phyloP scores from a whole-genome alignment of 2,329 filamentous ascomycete genomes.

The Ceratocystis smalleyi region DNA sequence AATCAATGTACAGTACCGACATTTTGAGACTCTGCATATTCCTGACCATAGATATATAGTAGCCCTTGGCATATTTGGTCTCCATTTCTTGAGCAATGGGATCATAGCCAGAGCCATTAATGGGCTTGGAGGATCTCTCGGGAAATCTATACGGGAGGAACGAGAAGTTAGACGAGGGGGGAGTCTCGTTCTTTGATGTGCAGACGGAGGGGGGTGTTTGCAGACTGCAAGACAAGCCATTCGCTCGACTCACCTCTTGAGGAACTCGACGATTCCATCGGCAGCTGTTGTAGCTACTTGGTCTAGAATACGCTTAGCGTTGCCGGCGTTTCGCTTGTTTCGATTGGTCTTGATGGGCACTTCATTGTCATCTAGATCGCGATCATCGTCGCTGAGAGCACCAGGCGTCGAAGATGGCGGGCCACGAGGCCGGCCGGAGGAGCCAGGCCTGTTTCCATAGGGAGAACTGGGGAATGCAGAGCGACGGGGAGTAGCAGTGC shows the following conservation, averaged over 20 bases:
- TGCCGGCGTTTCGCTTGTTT: constrained; percentile 21
- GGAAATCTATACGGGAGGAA: constrained; percentile 35
- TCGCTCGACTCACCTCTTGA: constrained; percentile 47
- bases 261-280: constrained; percentile 62
- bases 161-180: constrained; percentile 5
- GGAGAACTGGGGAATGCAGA: constrained; percentile 23
- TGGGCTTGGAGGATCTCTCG: constrained; percentile 27
- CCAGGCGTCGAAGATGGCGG: constrained; percentile 49
- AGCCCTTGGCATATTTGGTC: constrained; percentile 46
- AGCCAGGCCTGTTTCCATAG: constrained; percentile 26
- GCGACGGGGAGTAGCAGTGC: constrained; percentile 30
- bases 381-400: constrained; percentile 46
- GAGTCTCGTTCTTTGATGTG: no score
- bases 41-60: constrained; percentile 72
- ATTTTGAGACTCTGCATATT: constrained; percentile 57
- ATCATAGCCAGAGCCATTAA: neutral
- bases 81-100: constrained; percentile 13
- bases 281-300: constrained; percentile 59
- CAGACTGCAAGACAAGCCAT: no score
- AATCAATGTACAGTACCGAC: constrained; percentile 80
- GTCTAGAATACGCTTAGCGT: constrained; percentile 60
- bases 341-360: constrained; percentile 36
- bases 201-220: no score
- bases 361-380: constrained; percentile 47
- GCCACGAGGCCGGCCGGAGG: constrained; percentile 38